Base-by-base conservation (phyloP, 2,329 filamentous ascomycete genomes). In the Dothiorella sarmentorum region DNA sequence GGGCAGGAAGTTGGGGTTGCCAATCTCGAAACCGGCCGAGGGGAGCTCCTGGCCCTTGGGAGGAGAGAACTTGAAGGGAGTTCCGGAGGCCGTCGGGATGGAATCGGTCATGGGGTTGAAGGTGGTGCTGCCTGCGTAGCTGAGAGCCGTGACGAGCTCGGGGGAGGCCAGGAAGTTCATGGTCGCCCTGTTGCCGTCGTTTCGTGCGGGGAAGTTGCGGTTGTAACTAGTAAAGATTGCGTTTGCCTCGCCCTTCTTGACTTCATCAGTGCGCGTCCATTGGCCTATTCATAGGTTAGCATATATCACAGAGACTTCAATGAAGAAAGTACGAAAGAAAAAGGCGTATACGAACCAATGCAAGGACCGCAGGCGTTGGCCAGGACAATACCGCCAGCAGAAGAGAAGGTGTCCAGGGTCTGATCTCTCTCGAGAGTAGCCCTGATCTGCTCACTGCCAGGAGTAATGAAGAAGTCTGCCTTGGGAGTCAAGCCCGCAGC, bases 131-230 rank as follows among this genome's bases (percentile, higher is more conserved):
- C 94, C 94, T 40, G 92, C 88, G 75, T 96, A 99, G 11, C 90
- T 85, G 86, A 99, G 93, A 52, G 94, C 94, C 4, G 94, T 97
- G 62, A 99, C 94, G 60, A 99, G 85, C 75, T 99, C 94, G 6
- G 94, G 94, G 0, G 92, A 97, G 9, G 94, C 93, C 55, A 99
- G 84, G 78, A 99, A 99, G 81, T 97, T 99, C 92, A 97, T 97
- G 7, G 94, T 99, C 40, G 88, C 87, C 20, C 90, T 87, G 79
- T 99, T 99, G 62, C 94, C 94, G 70, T 99, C 94, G 73, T 99
- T 99, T 64, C 94, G 89, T 61, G 91, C 93, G 52, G 90, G 90
- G 81, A 99, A 99, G 78, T 99, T 99, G 61, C 94, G 90, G 82
- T 99, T 99, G 80, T 97, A 99, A 0, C 92, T 97, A 9, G 91